Percentiles rank a stretch among this genome's conserved stretches.
Evolutionary conservation across 345 rosid species (phyloP).

Genomic region (Limnanthes douglasii): DNA sequence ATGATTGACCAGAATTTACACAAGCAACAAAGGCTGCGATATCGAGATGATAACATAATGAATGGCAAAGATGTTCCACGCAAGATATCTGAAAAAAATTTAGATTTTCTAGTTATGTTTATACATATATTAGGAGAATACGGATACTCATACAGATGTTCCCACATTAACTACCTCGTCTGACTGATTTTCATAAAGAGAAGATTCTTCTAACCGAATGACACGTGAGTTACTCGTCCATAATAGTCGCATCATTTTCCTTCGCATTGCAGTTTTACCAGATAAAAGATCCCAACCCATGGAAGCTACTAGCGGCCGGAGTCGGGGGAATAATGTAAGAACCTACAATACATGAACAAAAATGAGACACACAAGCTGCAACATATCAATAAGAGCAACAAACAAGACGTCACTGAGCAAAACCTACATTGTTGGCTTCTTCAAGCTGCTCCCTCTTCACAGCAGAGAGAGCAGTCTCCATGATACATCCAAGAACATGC

Average conservation of each 20-base stretch:
- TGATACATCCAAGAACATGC: conserved; percentile 71
- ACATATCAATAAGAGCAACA: conserved; percentile 2
- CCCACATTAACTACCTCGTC: conserved; percentile 41
- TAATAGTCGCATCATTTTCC: conserved; percentile 65
- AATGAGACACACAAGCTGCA: conserved; percentile 8
- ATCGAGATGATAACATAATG: conserved; percentile 76
- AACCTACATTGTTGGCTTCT: conserved; percentile 81
- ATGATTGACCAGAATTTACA: conserved; percentile 72
- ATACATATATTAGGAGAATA: neutral
- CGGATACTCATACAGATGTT: neutral
- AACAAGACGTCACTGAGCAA: conserved; percentile 7
- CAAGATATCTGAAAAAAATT: conserved; percentile 51
- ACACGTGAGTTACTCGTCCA: conserved; percentile 65
- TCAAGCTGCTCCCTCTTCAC: conserved; percentile 57
- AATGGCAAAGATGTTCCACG: conserved; percentile 76
- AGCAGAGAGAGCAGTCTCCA: conserved; percentile 58
- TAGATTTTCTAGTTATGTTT: neutral
- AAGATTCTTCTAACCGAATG: conserved; percentile 58
- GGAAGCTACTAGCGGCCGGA: conserved; percentile 72
- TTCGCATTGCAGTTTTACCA: conserved; percentile 56
- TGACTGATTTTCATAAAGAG: conserved; percentile 41
- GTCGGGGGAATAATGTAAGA: conserved; percentile 57
- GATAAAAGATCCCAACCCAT: conserved; percentile 96
- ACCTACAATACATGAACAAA: conserved; percentile 31
- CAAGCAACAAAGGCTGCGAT: conserved; percentile 80